These are phyloP conservation scores for Ormosia semicastrata DNA, from an alignment of 306 rosid species.

Conservation along the genomic window DNA sequence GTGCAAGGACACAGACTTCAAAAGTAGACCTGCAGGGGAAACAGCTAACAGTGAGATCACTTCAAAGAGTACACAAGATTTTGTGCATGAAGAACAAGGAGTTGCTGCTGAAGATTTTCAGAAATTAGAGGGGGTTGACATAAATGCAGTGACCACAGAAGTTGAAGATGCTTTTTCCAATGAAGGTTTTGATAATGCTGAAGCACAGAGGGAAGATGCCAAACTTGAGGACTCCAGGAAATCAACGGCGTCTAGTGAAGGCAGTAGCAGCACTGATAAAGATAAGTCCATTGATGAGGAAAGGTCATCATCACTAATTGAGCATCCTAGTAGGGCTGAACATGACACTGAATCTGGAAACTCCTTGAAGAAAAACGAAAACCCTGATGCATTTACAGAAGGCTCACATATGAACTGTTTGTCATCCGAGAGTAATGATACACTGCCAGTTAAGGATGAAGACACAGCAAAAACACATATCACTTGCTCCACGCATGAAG, in stretches of 20 bases:
- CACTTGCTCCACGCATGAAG: slow-evolving; percentile 28
- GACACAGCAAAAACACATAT: slow-evolving; percentile 27
- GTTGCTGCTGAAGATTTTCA: slow-evolving; percentile 33
- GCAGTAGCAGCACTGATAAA: slow-evolving; percentile 28
- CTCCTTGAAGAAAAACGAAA: slow-evolving; percentile 24
- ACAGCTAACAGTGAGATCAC: slow-evolving; percentile 34
- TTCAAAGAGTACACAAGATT: slow-evolving; percentile 38
- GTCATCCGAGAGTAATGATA: slow-evolving; percentile 32
- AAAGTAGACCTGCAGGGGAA: slow-evolving; percentile 36
- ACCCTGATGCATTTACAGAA: slow-evolving; percentile 23
- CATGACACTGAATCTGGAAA: slow-evolving; percentile 38
- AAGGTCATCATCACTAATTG: slow-evolving; percentile 35
- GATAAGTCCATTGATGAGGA: slow-evolving; percentile 47
- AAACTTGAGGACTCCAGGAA: slow-evolving; percentile 36
- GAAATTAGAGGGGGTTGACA: slow-evolving; percentile 40
- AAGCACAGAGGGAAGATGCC: slow-evolving; percentile 32
- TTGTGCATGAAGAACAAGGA: slow-evolving; percentile 37
- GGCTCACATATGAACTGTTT: slow-evolving; percentile 21
- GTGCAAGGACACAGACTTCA: slow-evolving; percentile 52
- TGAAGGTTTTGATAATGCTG: slow-evolving; percentile 30
- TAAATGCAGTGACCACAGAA: slow-evolving; percentile 32
- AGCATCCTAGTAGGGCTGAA: slow-evolving; percentile 10
- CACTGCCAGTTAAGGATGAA: slow-evolving; percentile 36
- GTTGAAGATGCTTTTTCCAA: slow-evolving; percentile 26
- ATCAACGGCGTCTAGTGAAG: slow-evolving; percentile 32